These are phyloP conservation scores for Hypoxylon fuscum DNA, from an alignment of 495 filamentous ascomycete genomes.

Conservation along the genomic window DNA sequence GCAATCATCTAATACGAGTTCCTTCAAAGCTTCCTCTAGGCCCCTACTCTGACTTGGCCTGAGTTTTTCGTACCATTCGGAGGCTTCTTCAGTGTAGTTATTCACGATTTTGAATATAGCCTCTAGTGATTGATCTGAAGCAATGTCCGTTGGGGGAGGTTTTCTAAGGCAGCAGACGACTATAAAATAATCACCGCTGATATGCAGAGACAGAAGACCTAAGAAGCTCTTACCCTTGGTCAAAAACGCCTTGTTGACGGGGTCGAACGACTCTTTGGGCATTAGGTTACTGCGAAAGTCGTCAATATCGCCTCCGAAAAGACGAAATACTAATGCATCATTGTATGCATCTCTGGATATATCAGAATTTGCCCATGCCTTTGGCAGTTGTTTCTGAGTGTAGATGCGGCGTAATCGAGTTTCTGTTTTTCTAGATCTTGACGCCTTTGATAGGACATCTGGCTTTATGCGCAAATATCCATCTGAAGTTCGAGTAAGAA, in stretches of 20 bases:
- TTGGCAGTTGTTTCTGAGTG: conserved; percentile 4
- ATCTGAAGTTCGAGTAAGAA: conserved; percentile 7
- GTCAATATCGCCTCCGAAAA: conserved; percentile 2
- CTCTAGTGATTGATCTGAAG: neutral
- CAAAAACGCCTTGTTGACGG: conserved; percentile 6
- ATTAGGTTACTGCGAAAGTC: conserved; percentile 14
- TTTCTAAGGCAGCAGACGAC: conserved; percentile 16
- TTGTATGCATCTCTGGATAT: neutral
- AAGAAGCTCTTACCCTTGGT: conserved; percentile 15
- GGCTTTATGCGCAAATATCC: conserved; percentile 22
- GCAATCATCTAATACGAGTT: too few relatives aligned
- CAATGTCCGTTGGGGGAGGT: neutral
- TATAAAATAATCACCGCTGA: conserved; percentile 3
- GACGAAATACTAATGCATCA: conserved; percentile 11
- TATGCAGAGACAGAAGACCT: conserved; percentile 5
- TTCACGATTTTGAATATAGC: neutral
- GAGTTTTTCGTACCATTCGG: too few relatives aligned
- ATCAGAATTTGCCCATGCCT: neutral
- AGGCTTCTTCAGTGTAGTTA: neutral
- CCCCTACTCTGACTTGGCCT: too few relatives aligned
- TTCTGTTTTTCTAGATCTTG: too few relatives aligned
- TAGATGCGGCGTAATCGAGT: conserved; percentile 12
- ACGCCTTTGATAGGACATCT: conserved; percentile 1
- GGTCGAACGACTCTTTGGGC: conserved; percentile 16
- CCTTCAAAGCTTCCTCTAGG: too few relatives aligned